Base-by-base conservation (phyloP, 306 rosid genomes). In the Cicer pinnatifidum region DNA sequence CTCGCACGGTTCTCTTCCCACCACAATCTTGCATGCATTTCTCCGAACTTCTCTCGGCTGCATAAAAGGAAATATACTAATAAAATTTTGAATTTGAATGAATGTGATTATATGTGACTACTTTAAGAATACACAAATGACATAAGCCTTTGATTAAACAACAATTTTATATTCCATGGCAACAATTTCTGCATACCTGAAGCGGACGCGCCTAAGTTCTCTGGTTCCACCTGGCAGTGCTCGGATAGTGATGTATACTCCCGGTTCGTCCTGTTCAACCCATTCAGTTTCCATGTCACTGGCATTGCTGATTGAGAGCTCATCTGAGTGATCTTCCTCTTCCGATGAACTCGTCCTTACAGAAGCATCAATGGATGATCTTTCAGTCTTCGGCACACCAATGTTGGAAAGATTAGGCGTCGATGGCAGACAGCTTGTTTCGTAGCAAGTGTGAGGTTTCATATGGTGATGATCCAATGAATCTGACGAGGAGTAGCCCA, bases 211-310 rank as follows among this genome's bases (percentile, higher is more conserved):
- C 78, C 97, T 81, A 39, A 94, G 95, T 80, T 94, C 99, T 75
- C 95, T 84, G 52, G 85, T 33, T 56, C 99, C 99, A 39, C 96
- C 91, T 8, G 95, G 96, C 56, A 84, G 80, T 38, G 91, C 84
- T 78, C 97, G 79, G 74, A 94, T 88, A 19, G 99, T 94, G 89
- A 94, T 94, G 85, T 94, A 94, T 37, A 94, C 97, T 64, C 99
- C 99, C 0, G 97, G 96, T 81, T 91, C 99, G 70, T 91, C 99
- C 85, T 91, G 90, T 66, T 94, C 99, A 37, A 92, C 92, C 97
- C 99, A 94, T 78, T 94, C 99, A 7, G 96, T 83, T 82, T 94
- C 99, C 93, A 88, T 79, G 77, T 94, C 99, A 86, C 99, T 94
- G 80, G 91, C 96, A 75, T 91, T 89, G 87, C 98, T 94, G 80